Base-by-base conservation (phyloP, 2,329 filamentous ascomycete genomes). In the Trichoderma breve region DNA sequence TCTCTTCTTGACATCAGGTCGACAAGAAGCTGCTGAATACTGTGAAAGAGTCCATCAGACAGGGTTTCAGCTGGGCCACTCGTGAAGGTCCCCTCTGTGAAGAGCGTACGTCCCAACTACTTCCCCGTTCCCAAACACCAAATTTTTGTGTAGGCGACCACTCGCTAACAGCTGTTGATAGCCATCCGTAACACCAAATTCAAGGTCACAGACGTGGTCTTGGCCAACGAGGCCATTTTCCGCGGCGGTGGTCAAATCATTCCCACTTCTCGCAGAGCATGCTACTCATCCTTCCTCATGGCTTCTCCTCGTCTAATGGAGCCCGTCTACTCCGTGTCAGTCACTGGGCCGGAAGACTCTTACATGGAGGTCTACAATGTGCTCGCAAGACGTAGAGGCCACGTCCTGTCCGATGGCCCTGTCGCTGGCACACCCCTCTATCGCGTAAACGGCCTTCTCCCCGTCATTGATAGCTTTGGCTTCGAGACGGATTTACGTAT, bases 141-240 rank as follows among this genome's bases (percentile, higher is more conserved):
- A 3, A 14, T 34, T 4, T 34, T 4, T n/a, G 4, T n/a, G 8
- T 11, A 32, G n/a, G n/a, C n/a, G 8, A 47, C 18, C 57, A 8
- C 80, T 80, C 73, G 80, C 75, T 77, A 61, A 71, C 58, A 70
- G 57, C 58, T 21, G 9, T n/a, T 43, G 2, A 74, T 78, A 94
- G 92, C 96, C 39, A 98, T 99, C 79, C 95, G 96, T 77, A 99
- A 99, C 83, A 94, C 94, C 76, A 98, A 97, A 80, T 99, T 99
- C 88, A 94, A 95, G 80, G 90, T 99, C 78, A 98, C 95, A 73
- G 95, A 98, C 79, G 90, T 97, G 69, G 87, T 92, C 55, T 87
- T 99, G 24, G 95, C 95, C 12, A 87, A 90, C 66, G 94, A 98
- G 82, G 92, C 95, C 66, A 98, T 99, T 79, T 97, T 94, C 86